A percentile compares a stretch with the other conserved stretches of the same genome.
Conservation (phyloP, 352 stramenopile genomes). For the Elongisporangium prolatum region DNA sequence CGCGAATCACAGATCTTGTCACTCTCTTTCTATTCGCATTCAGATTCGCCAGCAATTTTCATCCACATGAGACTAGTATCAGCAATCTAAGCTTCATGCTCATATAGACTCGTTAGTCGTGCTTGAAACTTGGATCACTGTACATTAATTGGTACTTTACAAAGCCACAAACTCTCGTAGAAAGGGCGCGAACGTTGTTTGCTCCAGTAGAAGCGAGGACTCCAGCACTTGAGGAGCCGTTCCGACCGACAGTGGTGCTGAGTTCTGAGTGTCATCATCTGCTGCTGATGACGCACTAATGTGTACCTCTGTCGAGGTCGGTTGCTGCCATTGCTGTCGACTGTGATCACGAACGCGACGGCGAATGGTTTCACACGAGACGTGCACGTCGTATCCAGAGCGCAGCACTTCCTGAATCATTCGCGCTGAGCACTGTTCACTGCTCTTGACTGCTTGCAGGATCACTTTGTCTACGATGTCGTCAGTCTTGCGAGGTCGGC, state of each 20-base stretch:
- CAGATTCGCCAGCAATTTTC: no score
- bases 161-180: background rate
- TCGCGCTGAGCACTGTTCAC: constrained; percentile 52
- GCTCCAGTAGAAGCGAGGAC: background rate
- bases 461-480: constrained; percentile 64
- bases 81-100: background rate
- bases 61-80: no score
- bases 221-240: background rate
- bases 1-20: no score
- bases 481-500: constrained; percentile 59
- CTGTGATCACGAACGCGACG: constrained; percentile 62
- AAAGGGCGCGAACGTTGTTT: background rate
- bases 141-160: background rate
- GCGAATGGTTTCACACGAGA: constrained; percentile 70
- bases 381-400: constrained; percentile 36
- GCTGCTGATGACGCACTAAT: background rate
- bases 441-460: constrained; percentile 45
- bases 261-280: background rate
- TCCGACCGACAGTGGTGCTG: background rate
- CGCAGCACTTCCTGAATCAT: constrained; percentile 56
- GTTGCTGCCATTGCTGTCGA: constrained; percentile 13
- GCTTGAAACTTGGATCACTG: no score
- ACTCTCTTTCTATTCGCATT: no score
- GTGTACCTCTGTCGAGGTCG: background rate
- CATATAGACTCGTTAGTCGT: no score